phyloP scores from a whole-genome alignment of 257 asterid genomes.

The Plectranthus barbatus region DNA sequence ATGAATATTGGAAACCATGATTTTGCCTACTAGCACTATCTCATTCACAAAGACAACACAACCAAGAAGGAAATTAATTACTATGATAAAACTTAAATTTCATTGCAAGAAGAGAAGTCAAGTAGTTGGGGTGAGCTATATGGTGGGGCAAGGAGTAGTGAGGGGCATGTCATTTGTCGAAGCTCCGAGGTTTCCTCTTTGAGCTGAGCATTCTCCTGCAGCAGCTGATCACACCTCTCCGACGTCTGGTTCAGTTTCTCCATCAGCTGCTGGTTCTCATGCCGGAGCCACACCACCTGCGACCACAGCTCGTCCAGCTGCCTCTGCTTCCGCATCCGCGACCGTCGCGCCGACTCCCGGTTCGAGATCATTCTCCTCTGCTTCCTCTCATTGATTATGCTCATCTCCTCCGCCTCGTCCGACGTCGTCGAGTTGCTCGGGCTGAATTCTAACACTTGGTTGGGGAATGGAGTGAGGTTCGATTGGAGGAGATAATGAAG shows the following conservation, averaged over 20 bases:
- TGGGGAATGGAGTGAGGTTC: constrained; percentile 32
- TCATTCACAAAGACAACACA: not conserved
- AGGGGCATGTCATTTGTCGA: too few species aligned
- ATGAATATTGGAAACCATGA: too few species aligned
- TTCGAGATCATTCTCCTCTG: constrained; percentile 87
- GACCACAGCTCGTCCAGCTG: constrained; percentile 90
- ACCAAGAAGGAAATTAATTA: not conserved
- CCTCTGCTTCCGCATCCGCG: constrained; percentile 22
- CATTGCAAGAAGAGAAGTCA: too few species aligned
- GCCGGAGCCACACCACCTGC: constrained; percentile 63
- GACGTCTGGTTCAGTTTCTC: constrained; percentile 50
- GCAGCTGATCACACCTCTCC: constrained; percentile 41
- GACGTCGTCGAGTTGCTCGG: constrained; percentile 73
- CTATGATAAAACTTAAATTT: too few species aligned
- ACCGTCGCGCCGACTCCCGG: constrained; percentile 28
- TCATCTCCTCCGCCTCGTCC: constrained; percentile 62
- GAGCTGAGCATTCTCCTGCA: constrained; percentile 55
- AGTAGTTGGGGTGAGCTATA: constrained; percentile 26
- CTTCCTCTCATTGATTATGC: constrained; percentile 66
- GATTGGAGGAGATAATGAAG: constrained; percentile 45
- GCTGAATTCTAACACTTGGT: constrained; percentile 36
- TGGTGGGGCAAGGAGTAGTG: too few species aligned
- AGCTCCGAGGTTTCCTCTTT: constrained; percentile 66
- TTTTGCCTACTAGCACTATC: too few species aligned
- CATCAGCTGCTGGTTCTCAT: constrained; percentile 65